Conservation (phyloP, 371 early-diverging fungal species). For the Rhizopus sp. region DNA sequence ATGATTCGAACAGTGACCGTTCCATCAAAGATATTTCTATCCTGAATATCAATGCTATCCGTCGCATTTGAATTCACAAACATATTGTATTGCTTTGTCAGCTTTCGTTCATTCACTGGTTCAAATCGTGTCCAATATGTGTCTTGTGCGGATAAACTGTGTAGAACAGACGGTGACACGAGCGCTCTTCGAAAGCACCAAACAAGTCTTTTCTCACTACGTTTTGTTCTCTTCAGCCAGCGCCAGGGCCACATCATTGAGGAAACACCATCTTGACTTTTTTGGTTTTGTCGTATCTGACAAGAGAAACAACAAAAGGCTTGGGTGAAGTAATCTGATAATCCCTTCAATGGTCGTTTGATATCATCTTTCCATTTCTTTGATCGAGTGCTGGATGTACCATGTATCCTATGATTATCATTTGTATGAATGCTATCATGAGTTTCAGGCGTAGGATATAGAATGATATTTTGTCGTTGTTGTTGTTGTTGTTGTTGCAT, state of each 20-base stretch:
- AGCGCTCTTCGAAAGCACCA: background rate
- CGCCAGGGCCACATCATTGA: background rate
- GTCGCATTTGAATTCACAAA: background rate
- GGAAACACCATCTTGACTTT: background rate
- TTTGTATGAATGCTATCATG: too few species aligned
- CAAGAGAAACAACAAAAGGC: too few species aligned
- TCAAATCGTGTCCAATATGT: constrained; percentile 15
- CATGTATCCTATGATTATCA: too few species aligned
- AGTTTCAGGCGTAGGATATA: too few species aligned
- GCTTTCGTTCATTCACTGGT: constrained; percentile 11
- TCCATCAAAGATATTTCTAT: constrained; percentile 7
- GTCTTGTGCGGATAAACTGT: background rate
- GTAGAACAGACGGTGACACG: background rate
- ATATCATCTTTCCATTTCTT: too few species aligned
- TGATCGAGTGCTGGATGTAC: too few species aligned
- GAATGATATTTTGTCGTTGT: too few species aligned
- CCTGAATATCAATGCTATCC: constrained; percentile 11
- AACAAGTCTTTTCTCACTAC: background rate
- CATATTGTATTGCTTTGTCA: constrained; percentile 6
- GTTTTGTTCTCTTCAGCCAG: background rate
- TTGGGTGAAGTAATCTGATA: too few species aligned
- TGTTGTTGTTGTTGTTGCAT: too few species aligned
- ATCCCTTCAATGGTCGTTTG: too few species aligned
- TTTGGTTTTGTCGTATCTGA: background rate
- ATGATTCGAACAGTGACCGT: constrained; percentile 9